Evolutionary conservation across 2,329 filamentous ascomycete genomes (phyloP), one percentile per base, ranked within the genome.

Genomic region (Phyllosticta paracitricarpa): DNA sequence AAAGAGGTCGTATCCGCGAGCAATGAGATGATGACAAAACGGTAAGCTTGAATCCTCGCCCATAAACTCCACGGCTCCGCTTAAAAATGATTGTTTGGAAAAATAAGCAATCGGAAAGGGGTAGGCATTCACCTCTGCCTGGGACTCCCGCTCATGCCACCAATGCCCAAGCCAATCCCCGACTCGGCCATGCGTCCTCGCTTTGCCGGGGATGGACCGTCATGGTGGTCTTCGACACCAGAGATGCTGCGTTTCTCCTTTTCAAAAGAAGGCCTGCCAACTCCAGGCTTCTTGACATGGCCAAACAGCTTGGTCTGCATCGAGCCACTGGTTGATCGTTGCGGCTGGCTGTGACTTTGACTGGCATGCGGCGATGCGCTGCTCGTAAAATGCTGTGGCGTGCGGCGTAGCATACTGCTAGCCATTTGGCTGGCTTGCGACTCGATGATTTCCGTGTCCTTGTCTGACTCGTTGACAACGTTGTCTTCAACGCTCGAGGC

Each of bases 381-480:
- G 64, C 12, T 69, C 63, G 59, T 56, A 62, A 70, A 73, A n/a
- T 75, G 66, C 55, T 77, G 71, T 57, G 80, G 75, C 66, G 80
- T 76, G 48, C 84, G 81, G 17, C 87, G 86, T 64, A 90, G 80
- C 84, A 93, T 85, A 66, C 85, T 86, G 2, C 87, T 86, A 1
- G 91, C 90, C 54, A 85, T 84, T 65, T 89, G 88, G 68, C 87
- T 92, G 8, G 90, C 89, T 68, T 89, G 88, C 62, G 88, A 91
- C 68, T 88, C 88, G 35, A 80, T 82, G 0, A 91, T 75, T 53
- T 88, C 84, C 6, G 56, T 55, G 64, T 88, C 83, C 51, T 89
- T 85, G 58, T 78, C 75, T 48, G 87, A 84, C 65, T 88, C 83
- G 48, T 89, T 86, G 54, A 75, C 75, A 5, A 75, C 76, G 63